Percentiles rank a stretch among this genome's conserved stretches.
These are phyloP conservation scores for Aspergillus melleus DNA, from an alignment of 2,329 filamentous ascomycete genomes.

Conservation along the genomic window DNA sequence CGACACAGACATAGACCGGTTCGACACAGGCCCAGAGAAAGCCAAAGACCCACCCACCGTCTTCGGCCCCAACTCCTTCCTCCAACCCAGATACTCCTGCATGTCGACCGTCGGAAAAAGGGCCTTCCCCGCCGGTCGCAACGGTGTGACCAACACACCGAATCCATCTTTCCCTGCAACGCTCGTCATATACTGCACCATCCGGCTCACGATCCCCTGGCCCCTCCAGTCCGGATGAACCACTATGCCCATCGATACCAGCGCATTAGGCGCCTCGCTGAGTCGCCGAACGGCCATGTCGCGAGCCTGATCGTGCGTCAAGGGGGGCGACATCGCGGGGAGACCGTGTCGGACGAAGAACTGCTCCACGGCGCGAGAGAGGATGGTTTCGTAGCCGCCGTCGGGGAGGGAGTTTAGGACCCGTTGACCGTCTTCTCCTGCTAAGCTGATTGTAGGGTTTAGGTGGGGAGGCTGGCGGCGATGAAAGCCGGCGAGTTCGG, in stretches of 20 bases:
- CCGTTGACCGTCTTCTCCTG: too few relatives aligned
- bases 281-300: background rate
- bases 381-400: background rate
- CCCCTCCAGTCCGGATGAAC: background rate
- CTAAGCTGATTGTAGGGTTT: too few relatives aligned
- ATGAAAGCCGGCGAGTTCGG: background rate
- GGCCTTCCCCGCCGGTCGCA: background rate
- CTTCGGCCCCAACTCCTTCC: background rate
- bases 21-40: too few relatives aligned
- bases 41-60: too few relatives aligned
- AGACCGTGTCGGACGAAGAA: background rate
- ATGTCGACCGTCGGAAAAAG: background rate
- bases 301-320: background rate
- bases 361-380: background rate
- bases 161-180: background rate
- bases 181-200: background rate
- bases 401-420: background rate
- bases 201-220: background rate
- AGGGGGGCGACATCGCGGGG: background rate
- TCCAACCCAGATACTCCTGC: background rate
- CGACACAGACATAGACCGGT: too few relatives aligned
- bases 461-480: background rate
- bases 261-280: background rate
- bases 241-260: background rate
- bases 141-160: background rate